phyloP scores from a whole-genome alignment of 2,329 filamentous ascomycete species.

The Monascus ruber region DNA sequence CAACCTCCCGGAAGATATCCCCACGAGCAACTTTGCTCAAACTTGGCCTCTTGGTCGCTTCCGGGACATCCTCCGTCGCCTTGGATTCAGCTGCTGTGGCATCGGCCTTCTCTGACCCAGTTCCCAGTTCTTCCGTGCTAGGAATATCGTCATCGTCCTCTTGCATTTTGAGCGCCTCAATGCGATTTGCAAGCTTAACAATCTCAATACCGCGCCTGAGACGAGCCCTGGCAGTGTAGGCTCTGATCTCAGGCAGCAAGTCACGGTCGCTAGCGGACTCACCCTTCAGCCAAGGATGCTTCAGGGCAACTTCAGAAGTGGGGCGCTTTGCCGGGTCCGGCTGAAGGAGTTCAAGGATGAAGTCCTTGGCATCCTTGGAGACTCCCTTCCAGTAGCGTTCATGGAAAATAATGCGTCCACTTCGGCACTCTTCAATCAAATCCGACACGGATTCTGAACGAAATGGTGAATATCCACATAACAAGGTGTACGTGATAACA shows the following conservation, averaged over 20 bases:
- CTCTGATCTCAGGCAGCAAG: conserved; percentile 90
- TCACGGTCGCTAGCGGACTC: conserved; percentile 91
- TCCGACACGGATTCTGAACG: conserved; percentile 87
- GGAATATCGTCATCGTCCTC: conserved; percentile 70
- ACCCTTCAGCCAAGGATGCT: conserved; percentile 81
- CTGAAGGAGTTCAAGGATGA: conserved; percentile 73
- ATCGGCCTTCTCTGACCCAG: conserved; percentile 29
- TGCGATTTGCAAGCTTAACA: conserved; percentile 90
- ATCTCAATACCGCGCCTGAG: conserved; percentile 90
- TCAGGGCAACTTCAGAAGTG: conserved; percentile 67
- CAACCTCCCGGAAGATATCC: conserved; percentile 86
- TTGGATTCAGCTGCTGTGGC: conserved; percentile 33
- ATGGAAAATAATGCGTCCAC: conserved; percentile 79
- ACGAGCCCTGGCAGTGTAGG: conserved; percentile 82
- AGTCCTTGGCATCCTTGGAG: conserved; percentile 87
- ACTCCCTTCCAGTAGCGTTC: conserved; percentile 98
- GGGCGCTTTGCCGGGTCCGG: conserved; percentile 65
- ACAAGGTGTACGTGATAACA: conserved; percentile 94
- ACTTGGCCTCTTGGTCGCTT: conserved; percentile 37
- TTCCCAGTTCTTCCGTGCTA: conserved; percentile 48
- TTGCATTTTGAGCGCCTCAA: conserved; percentile 85
- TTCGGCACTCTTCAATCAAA: conserved; percentile 86
- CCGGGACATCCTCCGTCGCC: conserved; percentile 11
- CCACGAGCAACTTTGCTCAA: conserved; percentile 50
- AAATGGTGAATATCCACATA: conserved; percentile 97